A percentile compares a stretch with the other conserved stretches of the same genome.
phyloP scores from a whole-genome alignment of 768 basidiomycete species.

The Lentinula boryana region DNA sequence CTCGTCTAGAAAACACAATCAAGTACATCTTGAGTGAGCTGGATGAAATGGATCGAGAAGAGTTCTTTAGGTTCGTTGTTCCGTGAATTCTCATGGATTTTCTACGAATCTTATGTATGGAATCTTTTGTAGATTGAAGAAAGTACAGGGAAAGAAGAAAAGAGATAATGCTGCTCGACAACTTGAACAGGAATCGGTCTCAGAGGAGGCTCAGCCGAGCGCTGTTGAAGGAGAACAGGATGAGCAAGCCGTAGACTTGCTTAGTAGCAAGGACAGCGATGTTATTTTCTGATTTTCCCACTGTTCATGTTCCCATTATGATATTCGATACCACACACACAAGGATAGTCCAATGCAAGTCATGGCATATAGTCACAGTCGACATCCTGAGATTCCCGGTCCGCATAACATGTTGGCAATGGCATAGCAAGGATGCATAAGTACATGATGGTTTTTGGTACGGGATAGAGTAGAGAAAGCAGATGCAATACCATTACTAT shows the following conservation, averaged over 20 bases:
- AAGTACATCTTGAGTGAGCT: constrained; percentile 96
- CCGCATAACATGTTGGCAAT: constrained; percentile 42
- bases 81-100: background rate
- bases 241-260: constrained; percentile 48
- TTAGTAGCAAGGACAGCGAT: constrained; percentile 86
- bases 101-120: background rate
- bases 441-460: constrained; percentile 34
- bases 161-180: constrained; percentile 52
- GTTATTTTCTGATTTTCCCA: constrained; percentile 70
- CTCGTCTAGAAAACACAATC: constrained; percentile 93
- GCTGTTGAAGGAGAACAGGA: constrained; percentile 27
- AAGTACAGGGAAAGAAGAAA: constrained; percentile 97
- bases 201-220: constrained; percentile 15
- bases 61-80: constrained; percentile 71
- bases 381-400: constrained; percentile 4
- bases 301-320: background rate
- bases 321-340: background rate
- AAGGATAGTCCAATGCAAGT: background rate
- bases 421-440: constrained; percentile 39
- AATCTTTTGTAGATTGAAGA: constrained; percentile 65
- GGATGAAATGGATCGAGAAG: constrained; percentile 98
- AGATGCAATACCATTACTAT: constrained; percentile 30
- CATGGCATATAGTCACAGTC: background rate
- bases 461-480: constrained; percentile 18
- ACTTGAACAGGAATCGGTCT: constrained; percentile 17